These are phyloP conservation scores for Eurotiales sp. DNA, from an alignment of 2,329 filamentous ascomycete genomes.

Conservation along the genomic window DNA sequence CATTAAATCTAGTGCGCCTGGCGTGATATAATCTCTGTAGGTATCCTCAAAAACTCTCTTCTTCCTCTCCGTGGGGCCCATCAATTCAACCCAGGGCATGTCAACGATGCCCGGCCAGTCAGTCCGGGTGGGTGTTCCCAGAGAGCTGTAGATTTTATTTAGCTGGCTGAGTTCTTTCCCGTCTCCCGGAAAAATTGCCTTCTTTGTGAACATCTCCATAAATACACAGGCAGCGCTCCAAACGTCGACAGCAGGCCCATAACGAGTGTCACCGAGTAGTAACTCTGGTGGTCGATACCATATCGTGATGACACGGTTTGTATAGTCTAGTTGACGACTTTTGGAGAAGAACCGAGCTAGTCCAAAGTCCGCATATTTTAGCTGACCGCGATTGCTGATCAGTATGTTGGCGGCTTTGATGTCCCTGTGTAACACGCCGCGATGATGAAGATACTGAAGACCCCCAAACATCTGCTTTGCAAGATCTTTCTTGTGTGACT, in stretches of 20 bases:
- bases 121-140: conserved; percentile 78
- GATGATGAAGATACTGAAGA: conserved; percentile 85
- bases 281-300: conserved; percentile 94
- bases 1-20: conserved; percentile 78
- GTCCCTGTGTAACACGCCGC: conserved; percentile 92
- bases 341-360: conserved; percentile 96
- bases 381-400: conserved; percentile 79
- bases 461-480: conserved; percentile 91
- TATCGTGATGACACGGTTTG: conserved; percentile 96
- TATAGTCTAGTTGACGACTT: conserved; percentile 86
- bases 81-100: conserved; percentile 94
- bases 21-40: conserved; percentile 72
- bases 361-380: conserved; percentile 95
- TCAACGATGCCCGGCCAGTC: conserved; percentile 91
- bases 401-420: conserved; percentile 98
- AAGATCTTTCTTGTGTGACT: conserved; percentile 86
- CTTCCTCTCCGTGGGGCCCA: conserved; percentile 71
- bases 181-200: conserved; percentile 92
- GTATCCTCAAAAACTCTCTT: conserved; percentile 75
- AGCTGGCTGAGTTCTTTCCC: conserved; percentile 94
- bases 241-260: conserved; percentile 85
- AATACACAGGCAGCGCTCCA: conserved; percentile 98
- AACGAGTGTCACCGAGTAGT: conserved; percentile 84
- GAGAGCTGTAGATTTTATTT: conserved; percentile 89
- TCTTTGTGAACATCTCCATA: conserved; percentile 90